phyloP scores from a whole-genome alignment of 169 alveolate genomes.

The Plasmodium falciparum region DNA sequence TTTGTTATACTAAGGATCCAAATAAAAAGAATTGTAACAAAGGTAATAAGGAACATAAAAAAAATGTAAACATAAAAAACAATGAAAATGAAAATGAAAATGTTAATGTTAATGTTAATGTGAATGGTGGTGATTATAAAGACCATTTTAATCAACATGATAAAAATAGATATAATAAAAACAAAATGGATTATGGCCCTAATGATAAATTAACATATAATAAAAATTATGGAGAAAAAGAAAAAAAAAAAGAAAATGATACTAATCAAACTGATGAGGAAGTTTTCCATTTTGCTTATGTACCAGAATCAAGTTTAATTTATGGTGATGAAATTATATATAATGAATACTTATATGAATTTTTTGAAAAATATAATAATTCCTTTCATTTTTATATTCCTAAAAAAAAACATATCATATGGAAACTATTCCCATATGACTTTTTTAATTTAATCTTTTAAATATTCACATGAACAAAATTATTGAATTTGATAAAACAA shows the following conservation, averaged over 20 bases:
- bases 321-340: slow-evolving; percentile 70
- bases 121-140: too few species aligned
- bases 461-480: not conserved
- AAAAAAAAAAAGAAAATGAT: not conserved
- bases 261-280: slow-evolving; percentile 15
- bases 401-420: slow-evolving; percentile 71
- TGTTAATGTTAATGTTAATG: too few species aligned
- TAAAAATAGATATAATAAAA: too few species aligned
- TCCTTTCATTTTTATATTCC: slow-evolving; percentile 77
- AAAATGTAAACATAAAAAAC: too few species aligned
- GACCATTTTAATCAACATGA: too few species aligned
- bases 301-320: slow-evolving; percentile 74
- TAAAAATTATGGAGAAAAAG: not conserved
- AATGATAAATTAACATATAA: not conserved
- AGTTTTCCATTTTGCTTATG: slow-evolving; percentile 67
- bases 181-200: too few species aligned
- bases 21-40: not conserved
- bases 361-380: slow-evolving; percentile 68
- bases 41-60: not conserved
- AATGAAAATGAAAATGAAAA: too few species aligned
- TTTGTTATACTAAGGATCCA: not conserved
- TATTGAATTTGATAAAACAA: too few species aligned
- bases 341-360: slow-evolving; percentile 56
- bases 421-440: slow-evolving; percentile 77
- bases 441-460: slow-evolving; percentile 75